Evolutionary conservation across 2,329 filamentous ascomycete genomes (phyloP).

Genomic region (Pseudogymnoascus sp.): DNA sequence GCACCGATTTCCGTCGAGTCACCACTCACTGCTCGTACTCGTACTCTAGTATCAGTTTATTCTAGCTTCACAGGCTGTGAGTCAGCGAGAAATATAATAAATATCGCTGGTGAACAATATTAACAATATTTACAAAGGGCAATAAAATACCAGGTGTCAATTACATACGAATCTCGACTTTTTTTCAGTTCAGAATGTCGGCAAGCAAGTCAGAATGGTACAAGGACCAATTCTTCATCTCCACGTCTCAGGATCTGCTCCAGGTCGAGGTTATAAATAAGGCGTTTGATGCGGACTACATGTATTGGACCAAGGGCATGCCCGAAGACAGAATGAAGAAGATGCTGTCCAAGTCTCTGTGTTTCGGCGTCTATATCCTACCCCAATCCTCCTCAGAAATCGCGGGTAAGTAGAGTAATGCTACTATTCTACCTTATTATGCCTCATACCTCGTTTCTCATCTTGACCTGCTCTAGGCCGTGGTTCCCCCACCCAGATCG

Average conservation of each 20-base stretch:
- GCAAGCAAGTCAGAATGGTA: conserved; percentile 34
- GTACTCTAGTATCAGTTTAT: neutral
- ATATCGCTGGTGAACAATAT: neutral
- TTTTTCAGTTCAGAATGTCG: neutral
- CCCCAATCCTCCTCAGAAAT: conserved; percentile 23
- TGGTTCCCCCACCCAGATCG: conserved; percentile 34
- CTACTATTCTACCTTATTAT: conserved; percentile 11
- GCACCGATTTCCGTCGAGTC: neutral
- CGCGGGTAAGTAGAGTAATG: conserved; percentile 20
- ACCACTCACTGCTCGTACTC: neutral
- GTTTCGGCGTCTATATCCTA: conserved; percentile 47
- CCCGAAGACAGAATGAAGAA: conserved; percentile 40
- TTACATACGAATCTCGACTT: neutral
- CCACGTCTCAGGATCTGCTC: conserved; percentile 49
- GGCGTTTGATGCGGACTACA: conserved; percentile 46
- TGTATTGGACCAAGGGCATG: conserved; percentile 54
- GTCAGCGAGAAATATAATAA: neutral
- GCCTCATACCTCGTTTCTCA: conserved; percentile 1
- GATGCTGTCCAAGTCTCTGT: conserved; percentile 50
- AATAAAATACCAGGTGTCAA: neutral
- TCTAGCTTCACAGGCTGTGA: neutral
- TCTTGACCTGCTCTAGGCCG: neutral
- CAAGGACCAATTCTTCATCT: conserved; percentile 49
- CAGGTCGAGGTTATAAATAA: conserved; percentile 45
- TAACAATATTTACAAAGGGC: neutral